Evolutionary conservation across 2,329 filamentous ascomycete species (phyloP).

Genomic region (Herpotrichia juniperi): DNA sequence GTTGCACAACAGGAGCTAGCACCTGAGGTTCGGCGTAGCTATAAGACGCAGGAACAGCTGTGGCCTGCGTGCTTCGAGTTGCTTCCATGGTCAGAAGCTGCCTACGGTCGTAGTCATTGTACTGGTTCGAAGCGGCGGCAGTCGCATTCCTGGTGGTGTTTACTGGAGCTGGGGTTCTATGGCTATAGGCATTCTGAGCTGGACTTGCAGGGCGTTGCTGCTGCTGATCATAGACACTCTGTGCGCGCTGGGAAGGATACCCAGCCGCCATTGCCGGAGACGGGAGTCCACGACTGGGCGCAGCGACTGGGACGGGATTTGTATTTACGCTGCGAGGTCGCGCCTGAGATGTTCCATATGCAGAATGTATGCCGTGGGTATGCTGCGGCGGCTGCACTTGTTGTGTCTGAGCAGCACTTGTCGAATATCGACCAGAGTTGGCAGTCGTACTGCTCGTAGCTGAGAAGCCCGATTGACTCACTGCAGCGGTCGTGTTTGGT

Average conservation of each 20-base stretch:
- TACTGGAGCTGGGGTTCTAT: slow-evolving; percentile 15
- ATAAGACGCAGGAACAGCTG: slow-evolving; percentile 25
- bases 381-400: slow-evolving; percentile 15
- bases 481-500: slow-evolving; percentile 18
- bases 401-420: slow-evolving; percentile 23
- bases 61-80: slow-evolving; percentile 17
- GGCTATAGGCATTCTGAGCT: slow-evolving; percentile 30
- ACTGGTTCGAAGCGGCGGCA: slow-evolving; percentile 21
- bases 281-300: slow-evolving; percentile 21
- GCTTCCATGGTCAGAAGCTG: slow-evolving; percentile 29
- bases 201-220: slow-evolving; percentile 36
- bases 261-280: slow-evolving; percentile 30
- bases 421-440: slow-evolving; percentile 23
- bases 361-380: slow-evolving; percentile 12
- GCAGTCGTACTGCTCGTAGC: slow-evolving; percentile 25
- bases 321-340: slow-evolving; percentile 36
- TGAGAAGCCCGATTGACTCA: slow-evolving; percentile 26
- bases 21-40: slow-evolving; percentile 22
- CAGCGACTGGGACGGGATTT: slow-evolving; percentile 21
- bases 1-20: slow-evolving; percentile 20
- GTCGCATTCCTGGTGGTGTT: slow-evolving; percentile 14
- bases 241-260: slow-evolving; percentile 32
- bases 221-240: slow-evolving; percentile 30
- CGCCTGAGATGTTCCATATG: slow-evolving; percentile 30
- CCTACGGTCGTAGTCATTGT: slow-evolving; percentile 25